Evolutionary conservation across 2,329 filamentous ascomycete genomes (phyloP).

Genomic region (Ciborinia camelliae): DNA sequence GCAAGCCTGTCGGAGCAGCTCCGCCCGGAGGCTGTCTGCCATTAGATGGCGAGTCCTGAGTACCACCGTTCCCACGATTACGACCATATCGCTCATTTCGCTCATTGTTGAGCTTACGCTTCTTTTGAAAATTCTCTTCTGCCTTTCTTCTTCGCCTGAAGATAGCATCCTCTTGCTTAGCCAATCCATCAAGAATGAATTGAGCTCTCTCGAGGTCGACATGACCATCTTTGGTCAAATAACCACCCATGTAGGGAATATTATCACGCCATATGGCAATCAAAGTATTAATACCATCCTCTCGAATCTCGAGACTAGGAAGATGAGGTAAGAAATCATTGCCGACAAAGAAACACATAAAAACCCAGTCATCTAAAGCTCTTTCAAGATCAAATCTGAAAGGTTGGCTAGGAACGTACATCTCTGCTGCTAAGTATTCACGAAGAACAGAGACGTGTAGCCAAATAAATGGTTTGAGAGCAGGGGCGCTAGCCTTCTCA

Average conservation of each 20-base stretch:
- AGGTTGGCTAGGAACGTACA: conserved; percentile 75
- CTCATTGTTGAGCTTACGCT: conserved; percentile 69
- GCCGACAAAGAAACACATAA: conserved; percentile 98
- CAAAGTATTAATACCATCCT: conserved; percentile 94
- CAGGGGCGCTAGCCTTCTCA: conserved; percentile 68
- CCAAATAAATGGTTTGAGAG: conserved; percentile 95
- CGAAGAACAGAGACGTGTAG: conserved; percentile 87
- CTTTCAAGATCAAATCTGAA: conserved; percentile 93
- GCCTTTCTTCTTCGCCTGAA: conserved; percentile 83
- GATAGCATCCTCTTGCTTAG: conserved; percentile 89
- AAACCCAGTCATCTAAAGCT: conserved; percentile 96
- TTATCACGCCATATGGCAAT: conserved; percentile 98
- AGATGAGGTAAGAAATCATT: conserved; percentile 98
- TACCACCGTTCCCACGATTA: conserved; percentile 36
- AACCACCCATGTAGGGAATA: conserved; percentile 86
- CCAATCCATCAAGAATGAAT: conserved; percentile 80
- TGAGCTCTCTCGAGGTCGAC: conserved; percentile 86
- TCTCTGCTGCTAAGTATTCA: conserved; percentile 89
- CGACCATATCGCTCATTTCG: conserved; percentile 37
- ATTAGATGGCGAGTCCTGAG: conserved; percentile 33
- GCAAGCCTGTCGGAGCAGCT: conserved; percentile 45
- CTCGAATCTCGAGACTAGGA: conserved; percentile 94
- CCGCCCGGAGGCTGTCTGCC: conserved; percentile 28
- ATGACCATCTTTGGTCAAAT: conserved; percentile 90
- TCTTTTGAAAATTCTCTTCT: conserved; percentile 79